Evolutionary conservation across 768 basidiomycete species (phyloP).

Genomic region (Mycena indigotica): DNA sequence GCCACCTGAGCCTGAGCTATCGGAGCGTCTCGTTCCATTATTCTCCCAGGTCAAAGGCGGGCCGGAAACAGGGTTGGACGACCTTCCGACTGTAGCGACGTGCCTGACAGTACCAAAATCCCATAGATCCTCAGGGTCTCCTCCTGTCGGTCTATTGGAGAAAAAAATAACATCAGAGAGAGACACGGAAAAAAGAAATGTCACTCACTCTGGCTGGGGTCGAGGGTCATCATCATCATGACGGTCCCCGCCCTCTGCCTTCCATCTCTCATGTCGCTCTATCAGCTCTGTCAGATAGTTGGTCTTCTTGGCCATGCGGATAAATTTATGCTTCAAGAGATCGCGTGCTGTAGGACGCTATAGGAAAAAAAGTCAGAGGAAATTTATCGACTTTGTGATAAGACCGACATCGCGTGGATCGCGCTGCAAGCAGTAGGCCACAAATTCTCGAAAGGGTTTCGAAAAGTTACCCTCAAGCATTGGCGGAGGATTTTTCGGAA

Average conservation of each 20-base stretch:
- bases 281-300: conserved; percentile 94
- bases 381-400: not conserved
- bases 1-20: conserved; percentile 37
- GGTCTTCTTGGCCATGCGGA: conserved; percentile 93
- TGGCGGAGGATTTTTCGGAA: conserved; percentile 97
- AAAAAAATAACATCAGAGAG: conserved; percentile 7
- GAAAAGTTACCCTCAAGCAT: conserved; percentile 88
- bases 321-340: conserved; percentile 93
- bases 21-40: conserved; percentile 54
- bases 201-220: conserved; percentile 54
- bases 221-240: conserved; percentile 69
- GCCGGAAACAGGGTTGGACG: conserved; percentile 61
- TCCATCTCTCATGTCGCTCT: conserved; percentile 93
- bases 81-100: conserved; percentile 70
- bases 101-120: conserved; percentile 96
- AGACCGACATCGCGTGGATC: conserved; percentile 84
- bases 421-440: conserved; percentile 87
- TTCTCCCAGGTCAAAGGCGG: conserved; percentile 83
- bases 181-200: conserved; percentile 56
- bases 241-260: conserved; percentile 80
- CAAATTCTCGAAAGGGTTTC: conserved; percentile 92
- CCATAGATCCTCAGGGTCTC: conserved; percentile 86
- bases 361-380: conserved; percentile 24
- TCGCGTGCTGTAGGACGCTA: conserved; percentile 95
- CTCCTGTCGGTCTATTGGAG: conserved; percentile 48